Conservation (phyloP, 495 filamentous ascomycete genomes). For the Penicillium antarcticum region DNA sequence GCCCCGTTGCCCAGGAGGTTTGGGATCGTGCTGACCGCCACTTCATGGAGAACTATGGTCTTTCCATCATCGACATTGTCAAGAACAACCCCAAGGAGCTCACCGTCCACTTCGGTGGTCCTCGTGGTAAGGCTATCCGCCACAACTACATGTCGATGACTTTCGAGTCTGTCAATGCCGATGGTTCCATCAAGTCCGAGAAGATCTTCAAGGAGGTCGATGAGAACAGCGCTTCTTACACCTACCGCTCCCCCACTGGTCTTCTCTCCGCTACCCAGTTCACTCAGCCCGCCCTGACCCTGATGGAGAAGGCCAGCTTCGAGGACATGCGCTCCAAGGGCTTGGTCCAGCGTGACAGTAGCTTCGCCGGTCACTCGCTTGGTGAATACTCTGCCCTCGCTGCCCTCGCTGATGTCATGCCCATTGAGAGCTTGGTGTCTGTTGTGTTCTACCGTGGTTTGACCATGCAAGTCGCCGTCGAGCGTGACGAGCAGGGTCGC, state of each 20-base stretch:
- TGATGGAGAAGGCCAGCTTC: conserved; percentile 99
- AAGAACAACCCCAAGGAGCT: conserved; percentile 99
- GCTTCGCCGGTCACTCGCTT: conserved; percentile 95
- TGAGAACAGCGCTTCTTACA: conserved; percentile 90
- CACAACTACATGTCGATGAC: conserved; percentile 99
- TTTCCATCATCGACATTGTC: conserved; percentile 97
- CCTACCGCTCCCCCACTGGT: conserved; percentile 92
- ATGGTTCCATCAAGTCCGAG: conserved; percentile 92
- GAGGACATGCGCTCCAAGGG: conserved; percentile 98
- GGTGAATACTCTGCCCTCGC: conserved; percentile 98
- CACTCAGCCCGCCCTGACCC: conserved; percentile 92
- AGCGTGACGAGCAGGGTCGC: conserved; percentile 86
- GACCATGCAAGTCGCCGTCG: conserved; percentile 99
- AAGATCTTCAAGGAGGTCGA: conserved; percentile 98
- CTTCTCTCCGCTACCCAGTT: conserved; percentile 98
- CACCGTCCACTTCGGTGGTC: conserved; percentile 96
- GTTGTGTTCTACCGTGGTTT: conserved; percentile 99
- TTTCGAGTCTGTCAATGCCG: conserved; percentile 89
- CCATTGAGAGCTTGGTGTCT: conserved; percentile 95
- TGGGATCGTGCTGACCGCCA: conserved; percentile 98
- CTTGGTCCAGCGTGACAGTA: conserved; percentile 91
- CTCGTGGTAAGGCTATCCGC: conserved; percentile 93
- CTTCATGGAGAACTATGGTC: conserved; percentile 98
- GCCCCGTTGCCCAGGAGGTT: conserved; percentile 89
- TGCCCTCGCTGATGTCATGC: conserved; percentile 96